Conservation (phyloP, 2,329 filamentous ascomycete species). For the Zymoseptoria brevis region DNA sequence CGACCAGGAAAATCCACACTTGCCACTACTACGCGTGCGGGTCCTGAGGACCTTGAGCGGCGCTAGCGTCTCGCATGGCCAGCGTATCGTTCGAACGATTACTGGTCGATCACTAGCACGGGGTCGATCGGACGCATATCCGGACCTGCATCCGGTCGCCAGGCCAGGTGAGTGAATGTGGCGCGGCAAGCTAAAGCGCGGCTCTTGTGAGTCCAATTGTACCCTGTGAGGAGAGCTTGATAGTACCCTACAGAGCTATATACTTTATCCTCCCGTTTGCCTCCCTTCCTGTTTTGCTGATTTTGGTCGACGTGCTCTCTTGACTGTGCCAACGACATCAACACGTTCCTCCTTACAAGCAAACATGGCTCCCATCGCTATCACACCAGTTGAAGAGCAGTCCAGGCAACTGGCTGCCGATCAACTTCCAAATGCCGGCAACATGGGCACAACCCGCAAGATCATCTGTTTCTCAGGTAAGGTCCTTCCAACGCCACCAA, state of each 20-base stretch:
- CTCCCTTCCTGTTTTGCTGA: background rate
- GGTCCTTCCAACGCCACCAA: conserved; percentile 9
- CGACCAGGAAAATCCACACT: background rate
- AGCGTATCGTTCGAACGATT: background rate
- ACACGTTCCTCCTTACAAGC: no score
- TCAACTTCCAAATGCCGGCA: conserved; percentile 8
- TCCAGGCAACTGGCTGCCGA: conserved; percentile 12
- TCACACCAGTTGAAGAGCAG: conserved; percentile 24
- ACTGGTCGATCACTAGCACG: background rate
- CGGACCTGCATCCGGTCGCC: background rate
- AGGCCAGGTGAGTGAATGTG: background rate
- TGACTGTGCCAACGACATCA: background rate
- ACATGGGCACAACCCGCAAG: conserved; percentile 44
- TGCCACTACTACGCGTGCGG: background rate
- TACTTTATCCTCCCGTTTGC: background rate
- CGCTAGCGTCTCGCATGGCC: background rate
- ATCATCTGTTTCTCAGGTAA: conserved; percentile 53
- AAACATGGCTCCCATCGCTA: conserved; percentile 28
- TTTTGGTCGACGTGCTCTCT: background rate
- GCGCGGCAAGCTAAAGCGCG: background rate
- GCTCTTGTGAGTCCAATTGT: background rate
- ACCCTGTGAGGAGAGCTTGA: background rate
- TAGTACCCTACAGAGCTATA: background rate
- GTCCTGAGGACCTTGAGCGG: no score
- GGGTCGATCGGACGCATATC: background rate